phyloP scores from a whole-genome alignment of 2,329 filamentous ascomycete species.

The Colletotrichum caudatum region DNA sequence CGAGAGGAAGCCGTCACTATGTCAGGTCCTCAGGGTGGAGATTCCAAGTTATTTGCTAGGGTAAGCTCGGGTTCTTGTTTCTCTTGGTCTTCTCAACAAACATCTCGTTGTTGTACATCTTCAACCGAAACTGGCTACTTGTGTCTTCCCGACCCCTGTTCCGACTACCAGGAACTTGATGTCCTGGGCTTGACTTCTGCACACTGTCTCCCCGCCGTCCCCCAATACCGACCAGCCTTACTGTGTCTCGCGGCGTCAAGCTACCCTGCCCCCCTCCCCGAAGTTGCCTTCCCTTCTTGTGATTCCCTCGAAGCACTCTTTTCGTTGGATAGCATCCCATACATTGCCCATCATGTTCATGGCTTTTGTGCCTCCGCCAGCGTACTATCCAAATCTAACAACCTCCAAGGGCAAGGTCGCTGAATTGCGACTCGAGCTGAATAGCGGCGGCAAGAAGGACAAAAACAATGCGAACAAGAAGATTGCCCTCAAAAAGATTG shows the following conservation, averaged over 20 bases:
- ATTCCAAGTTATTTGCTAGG: slow-evolving; percentile 99
- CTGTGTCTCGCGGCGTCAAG: slow-evolving; percentile 5
- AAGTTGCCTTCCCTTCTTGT: background rate
- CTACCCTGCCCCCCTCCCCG: slow-evolving; percentile 7
- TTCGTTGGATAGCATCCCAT: slow-evolving; percentile 18
- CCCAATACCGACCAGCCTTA: background rate
- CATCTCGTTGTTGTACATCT: background rate
- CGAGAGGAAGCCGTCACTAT: slow-evolving; percentile 53
- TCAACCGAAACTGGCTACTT: background rate
- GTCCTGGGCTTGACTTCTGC: background rate
- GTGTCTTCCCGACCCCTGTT: slow-evolving; percentile 17
- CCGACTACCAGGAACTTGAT: slow-evolving; percentile 3
- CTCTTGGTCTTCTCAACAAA: slow-evolving; percentile 19
- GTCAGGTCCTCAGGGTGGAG: slow-evolving; percentile 73
- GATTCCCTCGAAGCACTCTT: background rate
- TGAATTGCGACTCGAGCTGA: slow-evolving; percentile 93
- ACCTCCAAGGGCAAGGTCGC: slow-evolving; percentile 94
- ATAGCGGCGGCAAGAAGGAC: slow-evolving; percentile 95
- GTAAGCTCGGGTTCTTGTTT: slow-evolving; percentile 65
- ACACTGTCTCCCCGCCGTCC: slow-evolving; percentile 13
- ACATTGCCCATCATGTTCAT: slow-evolving; percentile 62
- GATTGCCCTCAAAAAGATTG: slow-evolving; percentile 98
- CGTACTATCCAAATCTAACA: slow-evolving; percentile 62
- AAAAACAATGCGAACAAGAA: slow-evolving; percentile 96
- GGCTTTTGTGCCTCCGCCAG: slow-evolving; percentile 62